Conservation (phyloP, 768 basidiomycete genomes). For the Tubosaeta sp. region DNA sequence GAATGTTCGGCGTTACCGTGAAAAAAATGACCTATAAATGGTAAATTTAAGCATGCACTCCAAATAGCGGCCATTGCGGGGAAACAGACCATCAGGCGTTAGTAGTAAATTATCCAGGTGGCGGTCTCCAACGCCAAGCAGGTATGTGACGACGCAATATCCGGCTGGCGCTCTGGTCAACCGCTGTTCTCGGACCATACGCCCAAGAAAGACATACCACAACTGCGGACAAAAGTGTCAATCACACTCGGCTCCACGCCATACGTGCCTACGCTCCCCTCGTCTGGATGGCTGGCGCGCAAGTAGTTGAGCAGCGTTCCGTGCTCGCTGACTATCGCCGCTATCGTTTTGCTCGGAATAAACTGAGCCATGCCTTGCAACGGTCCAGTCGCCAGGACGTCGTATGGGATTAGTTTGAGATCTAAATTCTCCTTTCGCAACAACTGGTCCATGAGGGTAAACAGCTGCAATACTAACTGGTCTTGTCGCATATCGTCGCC, state of each 20-base stretch:
- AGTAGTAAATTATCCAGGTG: slow-evolving; percentile 94
- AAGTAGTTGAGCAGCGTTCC: slow-evolving; percentile 86
- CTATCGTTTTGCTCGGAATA: slow-evolving; percentile 93
- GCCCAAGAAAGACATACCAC: slow-evolving; percentile 57
- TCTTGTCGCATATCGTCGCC: slow-evolving; percentile 99
- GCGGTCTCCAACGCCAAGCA: slow-evolving; percentile 95
- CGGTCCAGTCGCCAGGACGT: slow-evolving; percentile 88
- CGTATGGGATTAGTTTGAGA: slow-evolving; percentile 85
- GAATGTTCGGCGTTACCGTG: slow-evolving; percentile 58
- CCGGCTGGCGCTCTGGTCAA: slow-evolving; percentile 60
- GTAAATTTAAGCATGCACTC: not conserved
- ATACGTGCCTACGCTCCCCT: slow-evolving; percentile 90
- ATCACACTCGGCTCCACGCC: slow-evolving; percentile 94
- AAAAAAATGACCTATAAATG: slow-evolving; percentile 79
- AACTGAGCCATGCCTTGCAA: slow-evolving; percentile 96
- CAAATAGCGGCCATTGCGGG: not conserved
- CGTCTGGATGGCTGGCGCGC: slow-evolving; percentile 83
- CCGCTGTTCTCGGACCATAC: not conserved
- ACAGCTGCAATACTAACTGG: slow-evolving; percentile 96
- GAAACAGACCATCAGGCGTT: slow-evolving; percentile 73
- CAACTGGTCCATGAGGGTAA: slow-evolving; percentile 95
- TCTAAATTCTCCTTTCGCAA: slow-evolving; percentile 94
- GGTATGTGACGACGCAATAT: slow-evolving; percentile 95
- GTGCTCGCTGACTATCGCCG: slow-evolving; percentile 90
- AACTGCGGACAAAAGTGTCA: slow-evolving; percentile 95